A percentile compares a stretch with the other conserved stretches of the same genome.
Evolutionary conservation across 306 rosid genomes (phyloP).

Genomic region (Heteromeles arbutifolia): DNA sequence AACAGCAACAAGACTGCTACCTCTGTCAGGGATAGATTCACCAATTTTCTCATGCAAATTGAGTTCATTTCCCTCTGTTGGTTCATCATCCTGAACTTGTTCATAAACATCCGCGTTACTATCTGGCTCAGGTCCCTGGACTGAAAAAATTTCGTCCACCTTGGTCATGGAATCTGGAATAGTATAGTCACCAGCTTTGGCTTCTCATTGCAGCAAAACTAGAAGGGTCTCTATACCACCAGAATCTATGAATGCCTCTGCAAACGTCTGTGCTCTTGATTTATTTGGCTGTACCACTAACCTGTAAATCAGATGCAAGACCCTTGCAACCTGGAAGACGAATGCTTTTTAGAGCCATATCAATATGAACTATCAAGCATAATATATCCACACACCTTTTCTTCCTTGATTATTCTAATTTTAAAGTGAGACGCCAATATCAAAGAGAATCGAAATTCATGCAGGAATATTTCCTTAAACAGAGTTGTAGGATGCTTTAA

Average conservation of each 20-base stretch:
- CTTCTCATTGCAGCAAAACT: conserved; percentile 86
- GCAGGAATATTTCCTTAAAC: too few species aligned
- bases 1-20: conserved; percentile 27
- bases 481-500: too few species aligned
- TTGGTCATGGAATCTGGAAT: conserved; percentile 34
- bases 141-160: conserved; percentile 23
- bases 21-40: conserved; percentile 41
- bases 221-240: conserved; percentile 95
- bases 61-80: conserved; percentile 36
- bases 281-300: conserved; percentile 90
- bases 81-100: conserved; percentile 35
- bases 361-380: not conserved
- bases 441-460: too few species aligned
- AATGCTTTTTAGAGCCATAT: not conserved
- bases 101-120: conserved; percentile 29
- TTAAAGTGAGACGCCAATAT: too few species aligned
- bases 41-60: conserved; percentile 35
- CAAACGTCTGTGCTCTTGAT: conserved; percentile 74
- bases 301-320: conserved; percentile 82
- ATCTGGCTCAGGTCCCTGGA: conserved; percentile 30
- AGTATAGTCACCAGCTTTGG: conserved; percentile 68
- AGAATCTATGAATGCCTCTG: conserved; percentile 76
- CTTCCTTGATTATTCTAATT: too few species aligned
- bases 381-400: too few species aligned
- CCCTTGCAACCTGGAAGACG: conserved; percentile 76